Evolutionary conservation across 163 green algal genomes (phyloP).

Genomic region (Chloromonas sp.): DNA sequence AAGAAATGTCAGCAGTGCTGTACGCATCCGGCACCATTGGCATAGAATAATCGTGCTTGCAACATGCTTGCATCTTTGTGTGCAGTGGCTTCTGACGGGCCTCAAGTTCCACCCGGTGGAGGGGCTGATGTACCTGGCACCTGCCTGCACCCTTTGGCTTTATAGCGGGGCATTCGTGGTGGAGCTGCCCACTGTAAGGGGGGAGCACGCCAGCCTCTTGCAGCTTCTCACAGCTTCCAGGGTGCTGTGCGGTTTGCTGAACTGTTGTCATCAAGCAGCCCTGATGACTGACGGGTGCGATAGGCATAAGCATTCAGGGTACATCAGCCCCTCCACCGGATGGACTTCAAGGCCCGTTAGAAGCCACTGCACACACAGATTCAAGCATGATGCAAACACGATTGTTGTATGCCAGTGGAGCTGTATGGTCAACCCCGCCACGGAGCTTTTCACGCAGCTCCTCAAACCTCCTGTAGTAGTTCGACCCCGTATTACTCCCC

Average conservation of each 20-base stretch:
- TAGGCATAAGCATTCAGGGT: constrained; percentile 44
- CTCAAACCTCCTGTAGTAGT: neutral
- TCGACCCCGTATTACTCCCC: neutral
- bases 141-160: constrained; percentile 77
- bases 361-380: constrained; percentile 2
- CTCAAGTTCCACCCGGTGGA: constrained; percentile 88
- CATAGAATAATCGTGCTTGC: neutral
- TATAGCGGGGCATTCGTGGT: constrained; percentile 38
- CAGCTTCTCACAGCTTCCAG: neutral
- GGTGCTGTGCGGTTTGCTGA: constrained; percentile 42
- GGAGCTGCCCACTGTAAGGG: neutral
- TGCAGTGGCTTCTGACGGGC: constrained; percentile 66
- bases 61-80: no score
- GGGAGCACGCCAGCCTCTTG: neutral
- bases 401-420: neutral
- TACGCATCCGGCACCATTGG: neutral
- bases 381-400: neutral
- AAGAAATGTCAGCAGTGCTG: neutral
- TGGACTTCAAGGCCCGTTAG: constrained; percentile 59
- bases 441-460: no score
- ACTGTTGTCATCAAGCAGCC: constrained; percentile 58
- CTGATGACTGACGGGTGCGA: no score
- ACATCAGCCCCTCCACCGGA: constrained; percentile 90
- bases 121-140: constrained; percentile 85
- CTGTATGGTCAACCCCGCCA: no score